Base-by-base conservation (phyloP, 1,139 yeast species). In the Lodderomyces pseudojiufengensis region DNA sequence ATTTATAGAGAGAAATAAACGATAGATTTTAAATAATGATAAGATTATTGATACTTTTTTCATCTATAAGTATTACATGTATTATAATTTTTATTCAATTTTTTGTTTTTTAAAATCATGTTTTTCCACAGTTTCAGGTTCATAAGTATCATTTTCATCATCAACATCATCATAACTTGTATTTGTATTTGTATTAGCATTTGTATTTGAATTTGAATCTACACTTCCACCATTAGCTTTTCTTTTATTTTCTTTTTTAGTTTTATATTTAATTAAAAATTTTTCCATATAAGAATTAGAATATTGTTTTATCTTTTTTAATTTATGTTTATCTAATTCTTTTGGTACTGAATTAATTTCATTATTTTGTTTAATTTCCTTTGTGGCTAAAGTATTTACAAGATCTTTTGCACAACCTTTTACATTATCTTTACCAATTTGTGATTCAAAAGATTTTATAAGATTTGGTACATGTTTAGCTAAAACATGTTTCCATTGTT, bases 361-460 rank as follows among this genome's bases (percentile, higher is more conserved):
- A 5, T 5, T 5, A 8, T 16, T 18, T 37, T 73, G 63, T 47
- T 73, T 73, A 41, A 72, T 41, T 55, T 88, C 95, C 53, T 87
- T 87, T 5, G 69, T 65, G 0, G 80, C 76, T 34, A 88, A 63
- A 1, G 63, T 62, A 42, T 76, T 73, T 3, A 81, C 86, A 41
- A 87, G 74, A 35, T 88, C 96, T 45, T 79, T 75, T 2, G 96
- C 86, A 56, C 92, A 84, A 24, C 74, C 73, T 59, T 88, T 92
- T 36, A 87, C 56, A 39, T 78, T 72, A 4, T 84, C 95, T 42
- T 78, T 78, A 2, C 88, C 92, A 16, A 90, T 68, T 39, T 77
- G 78, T 2, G 65, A 55, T 45, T 78, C 83, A 54, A 82, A 79
- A 47, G 76, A 76, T 46, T 80, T 80, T 36, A 90, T 69, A 49